Evolutionary conservation across 2,329 filamentous ascomycete species (phyloP).

Genomic region (Hysterium pulicare): DNA sequence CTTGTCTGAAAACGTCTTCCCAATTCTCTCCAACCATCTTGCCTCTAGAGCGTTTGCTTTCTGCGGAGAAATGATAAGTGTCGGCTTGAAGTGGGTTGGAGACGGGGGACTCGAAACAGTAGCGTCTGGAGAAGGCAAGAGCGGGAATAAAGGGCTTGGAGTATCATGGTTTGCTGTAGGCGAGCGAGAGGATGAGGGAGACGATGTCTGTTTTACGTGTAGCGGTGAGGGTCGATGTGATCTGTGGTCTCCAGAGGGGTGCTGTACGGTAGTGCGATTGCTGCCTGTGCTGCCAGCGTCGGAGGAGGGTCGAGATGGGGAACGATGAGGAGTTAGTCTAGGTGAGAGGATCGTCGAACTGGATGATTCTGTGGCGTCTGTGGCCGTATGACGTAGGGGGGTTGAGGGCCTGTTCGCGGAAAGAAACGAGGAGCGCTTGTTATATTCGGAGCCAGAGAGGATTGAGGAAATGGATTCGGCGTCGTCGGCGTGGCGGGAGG

Average conservation of each 20-base stretch:
- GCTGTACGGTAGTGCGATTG: conserved; percentile 31
- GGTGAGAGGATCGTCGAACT: conserved; percentile 26
- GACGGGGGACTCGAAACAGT: conserved; percentile 6
- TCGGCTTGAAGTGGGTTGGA: conserved; percentile 24
- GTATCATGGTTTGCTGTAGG: conserved; percentile 3
- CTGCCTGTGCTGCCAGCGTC: conserved; percentile 37
- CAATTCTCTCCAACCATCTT: conserved; percentile 57
- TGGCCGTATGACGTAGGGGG: conserved; percentile 22
- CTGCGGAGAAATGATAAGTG: conserved; percentile 67
- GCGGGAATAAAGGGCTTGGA: conserved; percentile 15
- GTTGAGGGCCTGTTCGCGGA: conserved; percentile 26
- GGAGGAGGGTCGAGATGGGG: conserved; percentile 24
- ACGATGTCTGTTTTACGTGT: conserved; percentile 29
- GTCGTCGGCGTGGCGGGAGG: conserved; percentile 29
- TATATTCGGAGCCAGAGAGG: conserved; percentile 14
- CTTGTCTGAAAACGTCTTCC: conserved; percentile 26
- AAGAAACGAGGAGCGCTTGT: conserved; percentile 29
- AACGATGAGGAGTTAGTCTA: conserved; percentile 18
- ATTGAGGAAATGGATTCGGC: conserved; percentile 20
- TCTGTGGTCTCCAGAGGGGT: conserved; percentile 13
- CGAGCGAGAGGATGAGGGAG: conserved; percentile 14
- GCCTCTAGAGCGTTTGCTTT: conserved; percentile 76
- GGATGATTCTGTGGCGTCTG: conserved; percentile 30
- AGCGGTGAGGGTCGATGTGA: conserved; percentile 29
- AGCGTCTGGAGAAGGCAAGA: conserved; percentile 6